Percentiles rank a stretch among this genome's conserved stretches.
phyloP scores from a whole-genome alignment of 768 basidiomycete species.

The Calvatia gigantea region DNA sequence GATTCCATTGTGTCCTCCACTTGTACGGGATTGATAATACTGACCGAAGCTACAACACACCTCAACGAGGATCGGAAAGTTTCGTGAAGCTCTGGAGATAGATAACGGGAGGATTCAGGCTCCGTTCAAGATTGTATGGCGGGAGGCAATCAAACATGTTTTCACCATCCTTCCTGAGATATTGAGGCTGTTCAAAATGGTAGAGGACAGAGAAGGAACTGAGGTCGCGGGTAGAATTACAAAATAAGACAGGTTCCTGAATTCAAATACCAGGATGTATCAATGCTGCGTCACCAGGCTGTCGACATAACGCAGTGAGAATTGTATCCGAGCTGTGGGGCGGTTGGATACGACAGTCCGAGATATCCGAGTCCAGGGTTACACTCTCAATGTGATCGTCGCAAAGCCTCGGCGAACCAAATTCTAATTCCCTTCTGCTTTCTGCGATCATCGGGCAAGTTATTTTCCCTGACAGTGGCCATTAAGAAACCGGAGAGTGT shows the following conservation, averaged over 20 bases:
- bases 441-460: too few species aligned
- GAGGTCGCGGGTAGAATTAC: too few species aligned
- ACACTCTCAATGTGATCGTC: background rate
- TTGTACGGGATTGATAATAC: background rate
- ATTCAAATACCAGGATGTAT: too few species aligned
- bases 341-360: background rate
- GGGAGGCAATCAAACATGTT: background rate
- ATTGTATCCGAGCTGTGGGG: background rate
- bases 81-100: too few species aligned
- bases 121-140: background rate
- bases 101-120: background rate
- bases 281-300: too few species aligned
- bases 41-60: background rate
- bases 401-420: too few species aligned
- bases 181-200: background rate
- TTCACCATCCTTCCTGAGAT: background rate
- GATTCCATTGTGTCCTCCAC: background rate
- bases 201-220: too few species aligned
- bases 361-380: background rate
- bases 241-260: too few species aligned
- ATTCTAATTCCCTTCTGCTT: too few species aligned
- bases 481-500: too few species aligned
- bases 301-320: too few species aligned
- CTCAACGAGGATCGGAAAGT: background rate
- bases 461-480: too few species aligned